phyloP scores from a whole-genome alignment of 495 filamentous ascomycete genomes.

The Endocarpon pusillum region DNA sequence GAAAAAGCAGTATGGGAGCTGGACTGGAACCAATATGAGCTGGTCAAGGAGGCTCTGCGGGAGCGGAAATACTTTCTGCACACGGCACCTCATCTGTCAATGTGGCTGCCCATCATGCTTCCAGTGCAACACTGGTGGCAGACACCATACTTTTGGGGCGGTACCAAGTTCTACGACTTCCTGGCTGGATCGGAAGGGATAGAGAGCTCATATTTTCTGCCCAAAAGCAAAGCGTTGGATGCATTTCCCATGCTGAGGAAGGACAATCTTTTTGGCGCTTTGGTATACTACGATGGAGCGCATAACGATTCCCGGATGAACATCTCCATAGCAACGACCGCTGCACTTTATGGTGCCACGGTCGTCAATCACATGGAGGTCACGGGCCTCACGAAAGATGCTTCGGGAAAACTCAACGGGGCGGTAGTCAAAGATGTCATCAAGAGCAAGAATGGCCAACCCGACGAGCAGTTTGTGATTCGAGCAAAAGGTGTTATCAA shows the following conservation, averaged over 20 bases:
- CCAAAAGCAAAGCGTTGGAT: slow-evolving; percentile 84
- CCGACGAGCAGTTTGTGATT: slow-evolving; percentile 48
- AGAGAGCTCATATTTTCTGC: slow-evolving; percentile 92
- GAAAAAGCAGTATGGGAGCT: slow-evolving; percentile 96
- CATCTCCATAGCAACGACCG: slow-evolving; percentile 87
- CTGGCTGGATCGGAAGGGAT: slow-evolving; percentile 91
- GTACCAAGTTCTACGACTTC: slow-evolving; percentile 90
- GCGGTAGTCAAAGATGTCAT: slow-evolving; percentile 65
- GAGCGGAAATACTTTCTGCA: slow-evolving; percentile 93
- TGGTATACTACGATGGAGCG: slow-evolving; percentile 97
- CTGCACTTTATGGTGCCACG: slow-evolving; percentile 80
- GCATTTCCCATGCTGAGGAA: slow-evolving; percentile 95
- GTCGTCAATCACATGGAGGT: slow-evolving; percentile 91
- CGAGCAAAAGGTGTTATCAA: slow-evolving; percentile 88
- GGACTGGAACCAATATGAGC: slow-evolving; percentile 74
- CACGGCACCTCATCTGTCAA: slow-evolving; percentile 86
- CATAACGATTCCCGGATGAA: slow-evolving; percentile 99
- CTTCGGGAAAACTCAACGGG: slow-evolving; percentile 59
- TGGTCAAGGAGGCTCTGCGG: slow-evolving; percentile 88
- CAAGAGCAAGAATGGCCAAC: slow-evolving; percentile 35
- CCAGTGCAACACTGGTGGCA: slow-evolving; percentile 95
- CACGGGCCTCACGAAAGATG: slow-evolving; percentile 65
- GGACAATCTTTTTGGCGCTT: slow-evolving; percentile 67
- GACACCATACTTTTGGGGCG: slow-evolving; percentile 91
- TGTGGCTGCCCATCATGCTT: slow-evolving; percentile 95